phyloP scores from a whole-genome alignment of 2,329 filamentous ascomycete species.

The Monilinia vaccinii-corymbosi region DNA sequence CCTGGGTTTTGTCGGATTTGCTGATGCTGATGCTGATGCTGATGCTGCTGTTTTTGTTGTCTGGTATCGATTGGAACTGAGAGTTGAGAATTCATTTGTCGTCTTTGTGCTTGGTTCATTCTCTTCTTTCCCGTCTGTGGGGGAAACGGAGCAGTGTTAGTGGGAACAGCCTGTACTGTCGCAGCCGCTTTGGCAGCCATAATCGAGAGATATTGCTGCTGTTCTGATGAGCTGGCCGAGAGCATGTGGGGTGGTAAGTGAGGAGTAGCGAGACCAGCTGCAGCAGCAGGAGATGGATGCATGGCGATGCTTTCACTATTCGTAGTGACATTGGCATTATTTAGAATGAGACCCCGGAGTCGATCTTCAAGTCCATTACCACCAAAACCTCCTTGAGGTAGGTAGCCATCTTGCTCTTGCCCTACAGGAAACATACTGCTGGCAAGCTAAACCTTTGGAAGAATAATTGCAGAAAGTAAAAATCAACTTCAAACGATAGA shows the following conservation, averaged over 20 bases:
- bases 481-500: neutral
- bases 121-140: conserved; percentile 35
- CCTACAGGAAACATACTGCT: conserved; percentile 5
- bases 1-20: conserved; percentile 28
- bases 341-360: conserved; percentile 51
- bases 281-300: conserved; percentile 18
- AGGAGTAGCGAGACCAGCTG: conserved; percentile 11
- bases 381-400: neutral
- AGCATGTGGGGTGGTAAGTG: conserved; percentile 20
- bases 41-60: conserved; percentile 15
- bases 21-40: conserved; percentile 16
- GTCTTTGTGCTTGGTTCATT: conserved; percentile 53
- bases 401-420: neutral
- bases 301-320: conserved; percentile 10
- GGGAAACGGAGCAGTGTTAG: neutral
- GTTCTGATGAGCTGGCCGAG: conserved; percentile 14
- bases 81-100: conserved; percentile 52
- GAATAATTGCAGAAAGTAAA: neutral
- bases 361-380: conserved; percentile 41
- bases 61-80: conserved; percentile 43
- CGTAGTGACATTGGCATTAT: conserved; percentile 33
- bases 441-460: neutral
- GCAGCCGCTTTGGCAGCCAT: neutral
- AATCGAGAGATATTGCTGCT: conserved; percentile 18
- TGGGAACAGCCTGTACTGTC: conserved; percentile 17